Evolutionary conservation across 148 eudicot genomes (phyloP), one percentile per base, ranked within the genome.

Genomic region (Rhododendron williamsianum): DNA sequence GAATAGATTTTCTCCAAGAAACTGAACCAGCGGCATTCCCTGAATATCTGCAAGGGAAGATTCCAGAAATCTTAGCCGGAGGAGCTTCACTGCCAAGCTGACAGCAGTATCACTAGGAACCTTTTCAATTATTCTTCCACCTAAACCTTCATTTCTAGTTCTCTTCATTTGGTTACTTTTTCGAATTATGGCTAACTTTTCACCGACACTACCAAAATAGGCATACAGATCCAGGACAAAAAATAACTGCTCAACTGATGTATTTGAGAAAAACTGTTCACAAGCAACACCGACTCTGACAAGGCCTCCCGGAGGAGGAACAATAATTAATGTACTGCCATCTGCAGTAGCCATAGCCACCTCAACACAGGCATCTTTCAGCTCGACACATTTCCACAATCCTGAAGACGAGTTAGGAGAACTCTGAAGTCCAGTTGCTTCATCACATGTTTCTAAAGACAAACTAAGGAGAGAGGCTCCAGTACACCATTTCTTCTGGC

Each of bases 271-370:
- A 87, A 90, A 96, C 63, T 95, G 95, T 84, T 91, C 87, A 88
- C 94, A 92, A 81, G 95, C 89, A 91, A 97, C 87, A 72, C 96
- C 99, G 56, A 94, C 87, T 89, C 99, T 92, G 43, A 92, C 98
- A 87, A 97, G 83, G 48, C 99, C 99, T 76, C 95, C 98, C 41
- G 99, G 94, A 84, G 99, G 99, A 87, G 99, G 99, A 45, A 95
- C 77, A 35, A 83, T 67, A 82, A 87, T 91, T 87, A 97, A 88
- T n/a, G 97, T 94, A 60, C 92, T 89, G 27, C 99, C 98, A 89
- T 95, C 98, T 82, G 96, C 94, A 87, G 99, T 97, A 78, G 89
- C 96, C 99, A 97, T 95, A 81, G 99, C 99, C 84, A 92, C 92
- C 92, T 97, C 94, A 88, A 94, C 35, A 88, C 93, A 92, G 83